These are phyloP conservation scores for Xerocomus nothofagi DNA, from an alignment of 1,284 basidiomycete species.

Conservation along the genomic window DNA sequence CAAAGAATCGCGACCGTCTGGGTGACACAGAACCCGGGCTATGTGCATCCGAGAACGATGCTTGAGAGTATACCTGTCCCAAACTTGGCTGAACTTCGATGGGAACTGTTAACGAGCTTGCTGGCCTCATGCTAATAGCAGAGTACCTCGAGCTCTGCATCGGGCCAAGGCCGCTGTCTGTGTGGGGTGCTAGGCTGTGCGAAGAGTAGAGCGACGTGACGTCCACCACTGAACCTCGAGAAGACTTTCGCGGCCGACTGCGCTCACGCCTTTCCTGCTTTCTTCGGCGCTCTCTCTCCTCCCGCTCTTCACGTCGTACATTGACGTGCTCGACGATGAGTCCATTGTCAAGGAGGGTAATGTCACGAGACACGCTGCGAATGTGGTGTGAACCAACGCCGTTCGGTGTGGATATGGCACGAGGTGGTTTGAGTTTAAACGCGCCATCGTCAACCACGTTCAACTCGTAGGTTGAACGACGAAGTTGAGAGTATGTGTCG, in stretches of 20 bases:
- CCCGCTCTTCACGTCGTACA: constrained; percentile 76
- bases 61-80: constrained; percentile 68
- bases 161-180: constrained; percentile 57
- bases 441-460: constrained; percentile 52
- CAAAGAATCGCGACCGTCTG: constrained; percentile 78
- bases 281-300: constrained; percentile 62
- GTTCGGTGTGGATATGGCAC: constrained; percentile 42
- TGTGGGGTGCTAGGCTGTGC: constrained; percentile 52
- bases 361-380: constrained; percentile 61
- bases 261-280: constrained; percentile 60
- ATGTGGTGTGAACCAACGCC: constrained; percentile 39
- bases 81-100: constrained; percentile 55
- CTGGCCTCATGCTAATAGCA: constrained; percentile 58
- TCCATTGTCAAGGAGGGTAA: constrained; percentile 80
- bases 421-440: constrained; percentile 66
- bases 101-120: constrained; percentile 63
- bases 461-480: constrained; percentile 72
- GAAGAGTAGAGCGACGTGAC: constrained; percentile 69
- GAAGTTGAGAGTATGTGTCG: constrained; percentile 73
- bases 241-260: constrained; percentile 67
- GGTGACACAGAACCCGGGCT: constrained; percentile 68
- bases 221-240: constrained; percentile 65
- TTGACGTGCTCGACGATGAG: constrained; percentile 85
- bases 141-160: constrained; percentile 63
- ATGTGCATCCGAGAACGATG: constrained; percentile 75